Base-by-base conservation (phyloP, 2,329 filamentous ascomycete species). In the Aspergillus flavus region DNA sequence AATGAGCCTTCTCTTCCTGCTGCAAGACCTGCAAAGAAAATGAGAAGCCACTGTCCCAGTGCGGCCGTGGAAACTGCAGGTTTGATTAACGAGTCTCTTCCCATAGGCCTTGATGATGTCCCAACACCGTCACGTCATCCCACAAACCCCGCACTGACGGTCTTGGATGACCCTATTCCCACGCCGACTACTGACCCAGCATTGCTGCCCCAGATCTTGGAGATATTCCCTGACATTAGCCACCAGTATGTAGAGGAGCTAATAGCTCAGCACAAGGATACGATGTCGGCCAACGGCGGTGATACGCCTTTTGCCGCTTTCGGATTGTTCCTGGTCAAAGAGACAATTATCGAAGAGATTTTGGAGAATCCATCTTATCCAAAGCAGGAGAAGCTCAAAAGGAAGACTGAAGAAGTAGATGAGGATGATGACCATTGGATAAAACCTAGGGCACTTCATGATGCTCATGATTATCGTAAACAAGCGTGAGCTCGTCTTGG, bases 141-240 rank as follows among this genome's bases (percentile, higher is more conserved):
- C 19, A 54, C 39, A 39, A 45, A 61, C 14, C 16, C n/a, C 53
- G 54, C 26, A 48, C 12, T 34, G n/a, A 6, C 54, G 2, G 19
- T 50, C n/a, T 53, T 62, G 11, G 55, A 62, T 45, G 26, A 32
- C 19, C 58, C 58, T 6, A 26, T 30, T 26, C 26, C 57, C 26
- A 21, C 45, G 6, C 16, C 59, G 19, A 32, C 57, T 19, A 19
- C 19, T 7, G 55, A 63, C 3, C 55, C 63, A 43, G 28, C 61
- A 41, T 72, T 76, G 57, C 70, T 83, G 21, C 65, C 68, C 10
- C 70, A 73, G n/a, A 69, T 85, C 21, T 43, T 80, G 5, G 70
- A 72, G 12, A 67, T 85, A 10, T 84, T 85, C 59, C 83, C 83
- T 10, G 81, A 81, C 56, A 82, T 85, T 46, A 79, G 78, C 59